Conservation (phyloP, 345 rosid genomes). For the Turritis glabra region DNA sequence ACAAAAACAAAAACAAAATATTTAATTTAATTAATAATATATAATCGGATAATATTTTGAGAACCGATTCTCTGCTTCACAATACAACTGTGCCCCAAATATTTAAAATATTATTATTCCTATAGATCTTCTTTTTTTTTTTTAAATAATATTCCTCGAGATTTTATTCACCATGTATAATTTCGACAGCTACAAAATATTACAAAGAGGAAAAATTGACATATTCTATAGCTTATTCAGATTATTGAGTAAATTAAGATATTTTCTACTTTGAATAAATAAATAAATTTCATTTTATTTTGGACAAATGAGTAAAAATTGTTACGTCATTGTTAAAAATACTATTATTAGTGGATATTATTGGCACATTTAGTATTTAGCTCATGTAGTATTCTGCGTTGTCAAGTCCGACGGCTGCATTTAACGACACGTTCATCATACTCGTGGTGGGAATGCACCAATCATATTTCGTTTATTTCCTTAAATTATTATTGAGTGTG, state of each 20-base stretch:
- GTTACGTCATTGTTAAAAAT: neutral
- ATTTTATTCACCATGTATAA: constrained; percentile 31
- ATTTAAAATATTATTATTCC: constrained; percentile 15
- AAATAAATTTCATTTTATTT: neutral
- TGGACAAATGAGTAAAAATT: neutral
- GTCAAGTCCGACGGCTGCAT: constrained; percentile 25
- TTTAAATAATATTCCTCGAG: neutral
- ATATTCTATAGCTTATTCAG: neutral
- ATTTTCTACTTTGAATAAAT: neutral
- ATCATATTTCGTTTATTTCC: constrained; percentile 18
- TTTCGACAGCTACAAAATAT: neutral
- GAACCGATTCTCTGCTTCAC: constrained; percentile 44
- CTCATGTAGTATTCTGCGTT: neutral
- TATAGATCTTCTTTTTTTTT: neutral
- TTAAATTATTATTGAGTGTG: neutral
- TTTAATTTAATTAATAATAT: neutral
- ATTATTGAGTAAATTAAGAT: neutral
- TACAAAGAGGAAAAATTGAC: neutral
- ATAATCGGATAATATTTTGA: constrained; percentile 32
- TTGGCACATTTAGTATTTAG: neutral
- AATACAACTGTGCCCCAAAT: constrained; percentile 33
- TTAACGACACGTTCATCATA: constrained; percentile 28
- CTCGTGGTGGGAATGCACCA: constrained; percentile 38
- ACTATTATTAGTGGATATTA: neutral
- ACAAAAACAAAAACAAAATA: neutral